A percentile compares a stretch with the other conserved stretches of the same genome.
Conservation (phyloP, 768 basidiomycete species). For the Guyanaporus albipodus region DNA sequence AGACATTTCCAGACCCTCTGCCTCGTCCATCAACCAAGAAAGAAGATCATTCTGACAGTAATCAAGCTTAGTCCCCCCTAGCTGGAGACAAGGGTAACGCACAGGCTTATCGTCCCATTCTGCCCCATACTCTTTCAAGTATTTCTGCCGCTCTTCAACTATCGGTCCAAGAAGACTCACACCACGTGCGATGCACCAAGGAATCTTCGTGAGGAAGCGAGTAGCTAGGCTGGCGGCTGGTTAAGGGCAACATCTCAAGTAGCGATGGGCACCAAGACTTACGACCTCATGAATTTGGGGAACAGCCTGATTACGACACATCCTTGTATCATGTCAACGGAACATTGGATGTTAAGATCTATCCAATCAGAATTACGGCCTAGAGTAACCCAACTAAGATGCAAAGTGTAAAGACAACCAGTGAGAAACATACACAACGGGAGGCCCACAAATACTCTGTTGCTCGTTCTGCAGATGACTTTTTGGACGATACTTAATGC, state of each 20-base stretch:
- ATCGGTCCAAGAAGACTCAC: constrained; percentile 25
- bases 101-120: constrained; percentile 32
- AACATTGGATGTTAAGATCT: constrained; percentile 28
- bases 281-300: constrained; percentile 25
- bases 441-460: constrained; percentile 41
- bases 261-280: neutral
- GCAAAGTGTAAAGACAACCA: neutral
- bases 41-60: constrained; percentile 31
- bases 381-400: constrained; percentile 15
- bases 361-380: constrained; percentile 39
- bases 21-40: constrained; percentile 32
- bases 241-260: neutral
- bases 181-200: neutral
- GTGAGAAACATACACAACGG: constrained; percentile 37
- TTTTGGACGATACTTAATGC: neutral
- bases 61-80: neutral
- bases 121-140: constrained; percentile 19
- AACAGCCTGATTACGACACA: constrained; percentile 22
- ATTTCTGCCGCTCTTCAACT: constrained; percentile 26
- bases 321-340: constrained; percentile 24
- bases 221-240: neutral
- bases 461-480: neutral
- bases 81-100: neutral
- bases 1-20: constrained; percentile 14
- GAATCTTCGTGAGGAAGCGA: neutral